These are phyloP conservation scores for Cyclospora cayetanensis DNA, from an alignment of 169 alveolate species.

Conservation along the genomic window DNA sequence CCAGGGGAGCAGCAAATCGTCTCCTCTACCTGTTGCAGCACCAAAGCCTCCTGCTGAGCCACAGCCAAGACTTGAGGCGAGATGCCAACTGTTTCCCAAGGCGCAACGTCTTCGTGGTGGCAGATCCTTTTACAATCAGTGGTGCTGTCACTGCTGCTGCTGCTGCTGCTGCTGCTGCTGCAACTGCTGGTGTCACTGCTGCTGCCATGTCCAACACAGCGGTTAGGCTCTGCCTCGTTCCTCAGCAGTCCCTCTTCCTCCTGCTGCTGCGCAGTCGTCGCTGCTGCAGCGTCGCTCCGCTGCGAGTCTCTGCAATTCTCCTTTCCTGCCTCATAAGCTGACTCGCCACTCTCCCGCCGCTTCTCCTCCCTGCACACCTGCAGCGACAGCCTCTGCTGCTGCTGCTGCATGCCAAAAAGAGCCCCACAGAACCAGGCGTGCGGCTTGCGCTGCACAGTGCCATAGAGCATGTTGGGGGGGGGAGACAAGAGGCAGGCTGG, in stretches of 20 bases:
- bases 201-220: background rate
- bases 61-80: background rate
- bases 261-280: background rate
- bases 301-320: background rate
- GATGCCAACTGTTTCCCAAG: background rate
- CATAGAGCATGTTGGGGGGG: background rate
- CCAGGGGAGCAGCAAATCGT: background rate
- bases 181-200: background rate
- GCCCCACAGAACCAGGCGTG: constrained; percentile 68
- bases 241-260: background rate
- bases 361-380: too few relatives aligned
- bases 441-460: constrained; percentile 33
- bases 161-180: constrained; percentile 38
- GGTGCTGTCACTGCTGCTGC: constrained; percentile 34
- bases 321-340: too few relatives aligned
- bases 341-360: too few relatives aligned
- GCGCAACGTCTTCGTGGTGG: background rate
- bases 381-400: too few relatives aligned
- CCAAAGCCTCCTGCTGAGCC: background rate
- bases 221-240: background rate
- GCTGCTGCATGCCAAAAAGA: constrained; percentile 30
- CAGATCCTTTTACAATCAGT: background rate
- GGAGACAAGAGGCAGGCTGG: background rate
- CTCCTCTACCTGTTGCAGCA: background rate
- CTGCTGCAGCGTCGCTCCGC: background rate